Conservation (phyloP, 1,284 basidiomycete genomes). For the Cutaneotrichosporon cyanovorans region DNA sequence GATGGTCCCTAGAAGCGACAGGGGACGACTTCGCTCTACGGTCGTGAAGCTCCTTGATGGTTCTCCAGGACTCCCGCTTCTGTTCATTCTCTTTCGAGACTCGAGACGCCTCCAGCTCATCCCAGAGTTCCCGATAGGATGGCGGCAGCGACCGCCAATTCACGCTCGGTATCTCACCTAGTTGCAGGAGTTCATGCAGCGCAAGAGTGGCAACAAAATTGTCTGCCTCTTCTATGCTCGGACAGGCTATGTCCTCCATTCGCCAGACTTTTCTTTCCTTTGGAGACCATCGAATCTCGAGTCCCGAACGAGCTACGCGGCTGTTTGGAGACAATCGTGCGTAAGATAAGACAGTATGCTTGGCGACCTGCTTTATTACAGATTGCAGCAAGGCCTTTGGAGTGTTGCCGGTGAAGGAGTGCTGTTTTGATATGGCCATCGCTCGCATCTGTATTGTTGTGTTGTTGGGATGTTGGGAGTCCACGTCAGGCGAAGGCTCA, state of each 20-base stretch:
- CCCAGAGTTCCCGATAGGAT: slow-evolving; percentile 83
- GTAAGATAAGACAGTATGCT: slow-evolving; percentile 67
- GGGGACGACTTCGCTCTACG: slow-evolving; percentile 44
- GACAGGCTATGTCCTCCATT: slow-evolving; percentile 81
- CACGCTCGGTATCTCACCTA: slow-evolving; percentile 23
- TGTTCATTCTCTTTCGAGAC: slow-evolving; percentile 57
- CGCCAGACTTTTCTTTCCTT: slow-evolving; percentile 60
- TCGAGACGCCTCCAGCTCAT: slow-evolving; percentile 67
- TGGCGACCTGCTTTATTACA: slow-evolving; percentile 50
- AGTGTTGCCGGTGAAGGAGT: slow-evolving; percentile 49
- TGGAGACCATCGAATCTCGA: slow-evolving; percentile 64
- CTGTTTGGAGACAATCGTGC: slow-evolving; percentile 57
- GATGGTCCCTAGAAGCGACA: neutral
- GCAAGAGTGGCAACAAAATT: slow-evolving; percentile 85
- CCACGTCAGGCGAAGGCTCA: slow-evolving; percentile 50
- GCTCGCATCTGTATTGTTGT: slow-evolving; percentile 59
- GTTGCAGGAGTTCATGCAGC: slow-evolving; percentile 63
- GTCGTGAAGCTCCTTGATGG: slow-evolving; percentile 57
- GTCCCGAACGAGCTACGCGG: slow-evolving; percentile 62
- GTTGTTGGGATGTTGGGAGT: slow-evolving; percentile 45
- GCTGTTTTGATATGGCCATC: slow-evolving; percentile 72
- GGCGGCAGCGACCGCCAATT: slow-evolving; percentile 61
- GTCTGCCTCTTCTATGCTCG: slow-evolving; percentile 70
- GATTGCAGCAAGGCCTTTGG: slow-evolving; percentile 30
- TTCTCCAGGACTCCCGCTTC: slow-evolving; percentile 66